Evolutionary conservation across 1,284 basidiomycete species (phyloP).

Genomic region (Apiotrichum mycotoxinovorans): DNA sequence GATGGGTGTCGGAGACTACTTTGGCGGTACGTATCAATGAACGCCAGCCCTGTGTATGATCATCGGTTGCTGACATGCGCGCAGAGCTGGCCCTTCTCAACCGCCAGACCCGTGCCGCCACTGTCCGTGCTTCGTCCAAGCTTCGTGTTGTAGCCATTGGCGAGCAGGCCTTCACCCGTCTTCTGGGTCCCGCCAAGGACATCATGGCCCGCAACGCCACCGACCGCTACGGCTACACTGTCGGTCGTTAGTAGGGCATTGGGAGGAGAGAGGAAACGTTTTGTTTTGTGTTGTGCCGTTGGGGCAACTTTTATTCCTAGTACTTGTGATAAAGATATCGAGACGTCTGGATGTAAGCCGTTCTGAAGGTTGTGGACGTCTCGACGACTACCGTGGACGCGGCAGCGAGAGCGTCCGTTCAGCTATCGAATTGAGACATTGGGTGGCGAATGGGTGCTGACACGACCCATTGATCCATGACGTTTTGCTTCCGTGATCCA

Average conservation of each 20-base stretch:
- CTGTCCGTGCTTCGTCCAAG: slow-evolving; percentile 75
- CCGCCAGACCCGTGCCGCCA: slow-evolving; percentile 83
- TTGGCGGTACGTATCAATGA: slow-evolving; percentile 78
- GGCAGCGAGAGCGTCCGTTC: too few relatives aligned
- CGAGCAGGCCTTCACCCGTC: slow-evolving; percentile 87
- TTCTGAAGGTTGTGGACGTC: neutral
- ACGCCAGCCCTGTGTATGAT: slow-evolving; percentile 6
- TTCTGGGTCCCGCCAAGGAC: slow-evolving; percentile 71
- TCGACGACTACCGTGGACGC: too few relatives aligned
- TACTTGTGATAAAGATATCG: slow-evolving; percentile 4
- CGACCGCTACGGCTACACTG: slow-evolving; percentile 45
- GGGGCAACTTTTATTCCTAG: neutral
- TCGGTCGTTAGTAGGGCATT: neutral
- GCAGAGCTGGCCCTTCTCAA: slow-evolving; percentile 79
- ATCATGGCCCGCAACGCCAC: slow-evolving; percentile 51
- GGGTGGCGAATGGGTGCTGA: too few relatives aligned
- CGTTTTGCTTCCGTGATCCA: neutral
- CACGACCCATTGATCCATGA: neutral
- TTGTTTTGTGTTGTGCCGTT: neutral
- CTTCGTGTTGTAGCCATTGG: slow-evolving; percentile 90
- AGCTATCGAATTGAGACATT: too few relatives aligned
- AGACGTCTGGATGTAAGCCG: neutral
- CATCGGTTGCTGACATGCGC: neutral
- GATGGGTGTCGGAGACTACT: slow-evolving; percentile 90
- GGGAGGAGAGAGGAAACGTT: neutral